These are phyloP conservation scores for Suillus sp. DNA, from an alignment of 768 basidiomycete species.

Conservation along the genomic window DNA sequence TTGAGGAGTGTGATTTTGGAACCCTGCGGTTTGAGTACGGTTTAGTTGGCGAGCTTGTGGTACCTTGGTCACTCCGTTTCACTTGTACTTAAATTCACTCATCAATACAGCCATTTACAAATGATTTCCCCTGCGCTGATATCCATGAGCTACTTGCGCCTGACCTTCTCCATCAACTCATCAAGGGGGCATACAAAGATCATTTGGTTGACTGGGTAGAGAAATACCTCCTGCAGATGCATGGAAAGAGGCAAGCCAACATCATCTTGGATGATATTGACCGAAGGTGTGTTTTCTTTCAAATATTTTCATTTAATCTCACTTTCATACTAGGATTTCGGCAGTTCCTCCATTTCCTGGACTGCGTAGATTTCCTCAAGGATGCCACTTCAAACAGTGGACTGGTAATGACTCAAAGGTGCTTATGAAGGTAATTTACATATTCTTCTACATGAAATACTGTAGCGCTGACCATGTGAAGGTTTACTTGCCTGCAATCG, in stretches of 20 bases:
- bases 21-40: slow-evolving; percentile 40
- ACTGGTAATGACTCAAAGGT: too few relatives aligned
- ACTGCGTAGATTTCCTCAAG: too few relatives aligned
- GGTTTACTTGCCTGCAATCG: too few relatives aligned
- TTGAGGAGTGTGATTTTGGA: slow-evolving; percentile 27
- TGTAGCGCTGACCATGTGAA: too few relatives aligned
- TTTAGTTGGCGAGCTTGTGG: slow-evolving; percentile 35
- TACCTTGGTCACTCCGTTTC: slow-evolving; percentile 15
- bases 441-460: too few relatives aligned
- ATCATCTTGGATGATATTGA: slow-evolving; percentile 4
- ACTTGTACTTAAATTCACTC: slow-evolving; percentile 6
- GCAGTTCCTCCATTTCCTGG: too few relatives aligned
- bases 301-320: too few relatives aligned
- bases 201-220: slow-evolving; percentile 18
- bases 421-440: too few relatives aligned
- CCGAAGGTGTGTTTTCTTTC: not conserved
- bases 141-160: slow-evolving; percentile 41
- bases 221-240: slow-evolving; percentile 5
- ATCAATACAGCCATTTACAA: slow-evolving; percentile 9
- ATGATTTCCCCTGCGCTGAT: slow-evolving; percentile 17
- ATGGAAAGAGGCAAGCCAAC: slow-evolving; percentile 7
- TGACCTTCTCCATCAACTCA: slow-evolving; percentile 35
- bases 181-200: slow-evolving; percentile 19
- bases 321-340: too few relatives aligned
- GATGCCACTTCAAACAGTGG: too few relatives aligned